A percentile compares a stretch with the other conserved stretches of the same genome.
Evolutionary conservation across 1,284 basidiomycete species (phyloP).

Genomic region (Melampsora americana): DNA sequence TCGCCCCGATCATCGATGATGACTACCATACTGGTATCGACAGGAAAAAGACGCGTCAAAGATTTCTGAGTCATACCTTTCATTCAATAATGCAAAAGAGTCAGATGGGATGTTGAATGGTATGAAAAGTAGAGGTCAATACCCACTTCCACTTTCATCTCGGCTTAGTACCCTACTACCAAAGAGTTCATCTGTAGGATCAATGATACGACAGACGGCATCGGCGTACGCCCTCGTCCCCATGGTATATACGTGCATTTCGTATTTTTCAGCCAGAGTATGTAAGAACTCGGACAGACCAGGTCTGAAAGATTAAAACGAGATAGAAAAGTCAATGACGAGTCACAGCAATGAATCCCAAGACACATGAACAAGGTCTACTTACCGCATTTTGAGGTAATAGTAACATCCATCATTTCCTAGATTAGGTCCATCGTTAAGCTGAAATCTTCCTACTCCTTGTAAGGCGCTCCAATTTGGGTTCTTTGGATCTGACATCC

Average conservation of each 20-base stretch:
- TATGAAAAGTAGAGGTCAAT: conserved; percentile 41
- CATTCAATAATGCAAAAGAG: not conserved
- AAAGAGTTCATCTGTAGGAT: conserved; percentile 80
- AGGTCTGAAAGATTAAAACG: conserved; percentile 62
- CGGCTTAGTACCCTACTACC: conserved; percentile 82
- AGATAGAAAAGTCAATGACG: not conserved
- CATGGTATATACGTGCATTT: conserved; percentile 99
- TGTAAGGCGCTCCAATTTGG: conserved; percentile 37
- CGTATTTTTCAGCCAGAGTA: conserved; percentile 72
- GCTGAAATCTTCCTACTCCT: conserved; percentile 24
- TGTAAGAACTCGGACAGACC: conserved; percentile 76
- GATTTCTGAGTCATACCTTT: conserved; percentile 82
- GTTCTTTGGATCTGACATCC: conserved; percentile 69
- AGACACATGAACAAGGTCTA: conserved; percentile 26
- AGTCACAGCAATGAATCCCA: not conserved
- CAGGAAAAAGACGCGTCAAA: conserved; percentile 84
- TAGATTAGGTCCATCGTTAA: conserved; percentile 19
- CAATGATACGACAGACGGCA: conserved; percentile 87
- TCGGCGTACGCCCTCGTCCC: conserved; percentile 95
- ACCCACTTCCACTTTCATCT: conserved; percentile 89
- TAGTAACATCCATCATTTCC: conserved; percentile 83
- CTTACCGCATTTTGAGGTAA: conserved; percentile 90
- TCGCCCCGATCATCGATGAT: conserved; percentile 97
- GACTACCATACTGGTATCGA: conserved; percentile 97
- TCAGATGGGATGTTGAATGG: conserved; percentile 7